These are phyloP conservation scores for Mycoemilia scoparia DNA, from an alignment of 192 early-diverging fungal genomes.

Conservation along the genomic window DNA sequence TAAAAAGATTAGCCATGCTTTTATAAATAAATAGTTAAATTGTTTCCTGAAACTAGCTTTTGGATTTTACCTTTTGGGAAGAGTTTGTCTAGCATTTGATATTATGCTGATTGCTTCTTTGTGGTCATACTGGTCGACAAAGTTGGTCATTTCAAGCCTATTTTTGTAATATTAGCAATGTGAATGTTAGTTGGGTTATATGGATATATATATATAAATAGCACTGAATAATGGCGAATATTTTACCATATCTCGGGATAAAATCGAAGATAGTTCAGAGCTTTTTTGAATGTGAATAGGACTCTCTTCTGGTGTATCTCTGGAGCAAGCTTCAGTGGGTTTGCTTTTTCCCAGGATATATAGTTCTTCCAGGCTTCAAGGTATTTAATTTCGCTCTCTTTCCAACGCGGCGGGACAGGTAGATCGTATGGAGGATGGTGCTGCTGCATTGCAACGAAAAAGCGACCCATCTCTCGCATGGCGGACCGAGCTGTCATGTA, in stretches of 20 bases:
- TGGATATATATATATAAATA: conserved; percentile 1
- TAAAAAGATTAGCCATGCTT: too few species aligned
- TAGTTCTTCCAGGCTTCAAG: conserved; percentile 68
- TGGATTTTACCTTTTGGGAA: too few species aligned
- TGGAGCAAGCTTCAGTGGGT: conserved; percentile 51
- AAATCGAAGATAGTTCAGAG: conserved; percentile 61
- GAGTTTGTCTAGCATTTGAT: too few species aligned
- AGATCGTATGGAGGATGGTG: conserved; percentile 32
- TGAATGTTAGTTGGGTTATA: too few species aligned
- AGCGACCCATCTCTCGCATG: conserved; percentile 55
- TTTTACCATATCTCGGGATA: conserved; percentile 86
- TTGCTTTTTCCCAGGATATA: conserved; percentile 77
- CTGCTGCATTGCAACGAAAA: conserved; percentile 58
- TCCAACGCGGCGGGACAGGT: conserved; percentile 67
- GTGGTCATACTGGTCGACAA: too few species aligned
- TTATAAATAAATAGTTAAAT: too few species aligned
- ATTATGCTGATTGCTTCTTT: too few species aligned
- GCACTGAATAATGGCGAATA: conserved; percentile 32
- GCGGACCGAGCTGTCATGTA: conserved; percentile 92
- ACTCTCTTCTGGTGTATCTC: conserved; percentile 49
- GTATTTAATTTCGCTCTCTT: conserved; percentile 36
- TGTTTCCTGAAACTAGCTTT: too few species aligned
- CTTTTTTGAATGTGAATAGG: conserved; percentile 69
- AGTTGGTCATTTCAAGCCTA: too few species aligned
- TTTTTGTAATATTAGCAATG: too few species aligned